Percentiles rank a stretch among this genome's conserved stretches.
Evolutionary conservation across 768 basidiomycete species (phyloP).

Genomic region (Amanita rubescens): DNA sequence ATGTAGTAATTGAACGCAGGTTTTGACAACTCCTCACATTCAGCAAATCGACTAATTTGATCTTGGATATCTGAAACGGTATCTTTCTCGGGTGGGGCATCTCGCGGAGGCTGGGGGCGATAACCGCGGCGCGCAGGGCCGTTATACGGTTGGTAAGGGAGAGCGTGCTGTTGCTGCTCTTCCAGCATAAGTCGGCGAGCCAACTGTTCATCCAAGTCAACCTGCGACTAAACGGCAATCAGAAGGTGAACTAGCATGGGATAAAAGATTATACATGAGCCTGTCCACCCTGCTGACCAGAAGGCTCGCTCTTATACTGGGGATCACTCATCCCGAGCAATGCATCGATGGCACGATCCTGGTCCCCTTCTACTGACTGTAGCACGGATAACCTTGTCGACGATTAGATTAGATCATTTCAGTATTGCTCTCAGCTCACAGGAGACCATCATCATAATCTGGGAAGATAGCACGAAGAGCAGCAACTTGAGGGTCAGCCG

Average conservation of each 20-base stretch:
- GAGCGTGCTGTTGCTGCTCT: constrained; percentile 35
- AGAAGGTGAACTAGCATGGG: background rate
- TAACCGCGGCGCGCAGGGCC: constrained; percentile 8
- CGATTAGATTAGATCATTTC: background rate
- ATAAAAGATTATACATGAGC: constrained; percentile 11
- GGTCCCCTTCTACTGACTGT: constrained; percentile 60
- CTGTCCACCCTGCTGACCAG: constrained; percentile 14
- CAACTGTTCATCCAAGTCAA: constrained; percentile 73
- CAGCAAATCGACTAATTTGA: constrained; percentile 69
- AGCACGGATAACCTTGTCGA: constrained; percentile 54
- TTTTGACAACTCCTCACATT: constrained; percentile 42
- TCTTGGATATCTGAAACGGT: constrained; percentile 66
- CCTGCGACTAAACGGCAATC: constrained; percentile 38
- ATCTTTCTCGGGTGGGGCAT: constrained; percentile 29
- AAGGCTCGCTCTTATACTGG: constrained; percentile 44
- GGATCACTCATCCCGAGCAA: constrained; percentile 86
- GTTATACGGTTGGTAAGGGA: constrained; percentile 11
- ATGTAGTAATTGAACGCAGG: constrained; percentile 3
- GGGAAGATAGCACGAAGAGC: constrained; percentile 67
- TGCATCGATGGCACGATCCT: constrained; percentile 69
- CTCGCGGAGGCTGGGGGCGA: constrained; percentile 13
- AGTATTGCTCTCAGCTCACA: constrained; percentile 35
- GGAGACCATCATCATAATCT: constrained; percentile 65
- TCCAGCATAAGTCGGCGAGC: constrained; percentile 67
- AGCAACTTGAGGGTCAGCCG: constrained; percentile 42